Base-by-base conservation (phyloP, 805 yeast genomes). In the Yarrowia sp. region DNA sequence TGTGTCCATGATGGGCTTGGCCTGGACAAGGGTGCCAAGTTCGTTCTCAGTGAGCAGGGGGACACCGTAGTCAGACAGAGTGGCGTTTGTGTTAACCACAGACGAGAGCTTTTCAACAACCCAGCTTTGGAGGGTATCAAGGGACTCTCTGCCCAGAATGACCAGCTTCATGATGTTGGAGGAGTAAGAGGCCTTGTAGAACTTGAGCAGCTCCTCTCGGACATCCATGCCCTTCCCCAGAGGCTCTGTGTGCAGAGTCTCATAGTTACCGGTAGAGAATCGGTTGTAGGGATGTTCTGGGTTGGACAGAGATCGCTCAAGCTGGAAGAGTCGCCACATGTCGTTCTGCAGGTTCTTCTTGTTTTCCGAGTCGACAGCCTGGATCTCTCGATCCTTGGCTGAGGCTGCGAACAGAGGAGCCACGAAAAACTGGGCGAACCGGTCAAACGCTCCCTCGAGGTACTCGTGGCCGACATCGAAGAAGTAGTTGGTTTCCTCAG, bases 281-380 rank as follows among this genome's bases (percentile, higher is more conserved):
- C 90, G 89, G 72, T 86, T 85, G 75, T 84, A 89, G 0, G 98
- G 98, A 76, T 95, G 98, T 0, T 77, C 71, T 0, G 85, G 83
- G 73, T 88, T 90, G 17, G 95, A 81, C 38, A 87, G 78, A 59
- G 87, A 81, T 76, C 90, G 89, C 64, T 89, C 92, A 62, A 93
- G 79, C 77, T 93, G 98, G 71, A 87, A 87, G 56, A 90, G 77
- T 71, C 98, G 84, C 98, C 98, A 92, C 49, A 77, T 73, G 75
- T 93, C 99, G 73, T 82, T 88, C 75, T 93, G 98, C 62, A 95
- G 79, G 74, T 93, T 93, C 78, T 95, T 93, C 74, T 92, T 93
- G 78, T 93, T 91, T 77, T 93, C 99, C 40, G 96, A 89, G 75
- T 93, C 97, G 10, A 93, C 98, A 1, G 98, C 98, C 68, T 86